Conservation (phyloP, 2,329 filamentous ascomycete genomes). For the Lasiodiplodia citricola region DNA sequence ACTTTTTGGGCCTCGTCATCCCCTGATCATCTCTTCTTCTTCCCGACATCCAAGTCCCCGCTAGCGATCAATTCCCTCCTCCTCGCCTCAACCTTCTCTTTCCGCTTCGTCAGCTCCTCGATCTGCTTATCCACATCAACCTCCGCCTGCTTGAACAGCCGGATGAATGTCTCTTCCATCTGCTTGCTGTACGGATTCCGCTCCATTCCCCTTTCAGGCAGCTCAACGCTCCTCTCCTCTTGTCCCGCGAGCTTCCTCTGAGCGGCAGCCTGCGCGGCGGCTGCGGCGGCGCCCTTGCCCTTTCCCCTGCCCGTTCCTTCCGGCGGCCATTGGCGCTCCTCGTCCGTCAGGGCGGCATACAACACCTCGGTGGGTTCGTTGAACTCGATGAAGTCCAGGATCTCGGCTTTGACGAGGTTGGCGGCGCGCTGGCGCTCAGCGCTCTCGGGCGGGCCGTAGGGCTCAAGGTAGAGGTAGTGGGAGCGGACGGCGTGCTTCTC, state of each 20-base stretch:
- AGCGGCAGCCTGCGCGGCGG: background rate
- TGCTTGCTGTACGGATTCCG: constrained; percentile 24
- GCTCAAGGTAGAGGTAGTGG: constrained; percentile 88
- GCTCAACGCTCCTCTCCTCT: constrained; percentile 24
- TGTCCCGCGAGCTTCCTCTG: constrained; percentile 4
- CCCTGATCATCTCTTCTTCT: constrained; percentile 17
- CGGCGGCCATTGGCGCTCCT: constrained; percentile 60
- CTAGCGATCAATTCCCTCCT: constrained; percentile 15
- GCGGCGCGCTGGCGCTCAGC: constrained; percentile 63
- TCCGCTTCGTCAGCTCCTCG: constrained; percentile 21
- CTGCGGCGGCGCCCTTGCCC: constrained; percentile 45
- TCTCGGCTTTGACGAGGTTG: constrained; percentile 75
- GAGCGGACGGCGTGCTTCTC: constrained; percentile 97
- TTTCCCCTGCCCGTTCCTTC: constrained; percentile 55
- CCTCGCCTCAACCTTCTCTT: constrained; percentile 21
- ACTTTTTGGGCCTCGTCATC: too few relatives aligned
- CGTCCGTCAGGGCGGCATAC: constrained; percentile 82
- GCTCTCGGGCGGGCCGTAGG: constrained; percentile 74
- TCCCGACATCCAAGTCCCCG: constrained; percentile 23
- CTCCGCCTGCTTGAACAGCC: constrained; percentile 24
- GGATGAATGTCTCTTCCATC: constrained; percentile 27
- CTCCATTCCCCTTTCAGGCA: constrained; percentile 24
- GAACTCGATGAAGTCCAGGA: constrained; percentile 93
- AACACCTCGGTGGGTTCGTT: constrained; percentile 95
- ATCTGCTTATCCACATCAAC: constrained; percentile 25